Evolutionary conservation across 2,329 filamentous ascomycete genomes (phyloP), one percentile per base, ranked within the genome.

Genomic region (Polytolypa hystricis): DNA sequence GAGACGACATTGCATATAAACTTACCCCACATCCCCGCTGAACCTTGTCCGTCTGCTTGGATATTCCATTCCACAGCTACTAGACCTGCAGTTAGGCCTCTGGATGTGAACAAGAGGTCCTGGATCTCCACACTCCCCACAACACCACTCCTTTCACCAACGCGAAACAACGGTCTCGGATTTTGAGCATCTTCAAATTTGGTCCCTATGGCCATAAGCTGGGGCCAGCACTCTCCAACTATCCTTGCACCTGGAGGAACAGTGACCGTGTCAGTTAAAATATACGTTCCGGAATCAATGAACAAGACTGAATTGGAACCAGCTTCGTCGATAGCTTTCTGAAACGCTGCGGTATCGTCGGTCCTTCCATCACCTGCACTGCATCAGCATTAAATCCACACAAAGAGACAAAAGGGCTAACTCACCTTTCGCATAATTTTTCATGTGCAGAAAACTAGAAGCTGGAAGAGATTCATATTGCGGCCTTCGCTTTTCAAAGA

Each of bases 401-500:
- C 12, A 14, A 15, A n/a, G 17, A 25, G 17, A 5, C n/a, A 4
- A n/a, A 16, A 30, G 8, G 18, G 18, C 10, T 14, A 17, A 34
- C 17, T 31, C 10, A 38, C 36, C 36, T 23, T 23, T 37, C 2
- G 26, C 25, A 19, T 21, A 23, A 25, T 39, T 31, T 16, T 30
- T 34, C 37, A 39, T 35, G 19, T 35, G 30, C 17, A 39, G 17
- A 34, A 39, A 39, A 2, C 25, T 16, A 4, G 15, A 14, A 7
- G 7, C 25, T n/a, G 37, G 21, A 19, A 46, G 21, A 6, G 31
- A 29, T 5, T 37, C 27, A 17, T 44, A 51, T 38, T 18, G 45
- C 40, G 17, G 41, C 38, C n/a, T 37, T 1, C 45, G 41, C 4
- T 41, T 43, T 17, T 39, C 32, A 29, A 35, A 39, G 26, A 27